Base-by-base conservation (phyloP, 345 rosid species). In the Melastoma malabathricum region DNA sequence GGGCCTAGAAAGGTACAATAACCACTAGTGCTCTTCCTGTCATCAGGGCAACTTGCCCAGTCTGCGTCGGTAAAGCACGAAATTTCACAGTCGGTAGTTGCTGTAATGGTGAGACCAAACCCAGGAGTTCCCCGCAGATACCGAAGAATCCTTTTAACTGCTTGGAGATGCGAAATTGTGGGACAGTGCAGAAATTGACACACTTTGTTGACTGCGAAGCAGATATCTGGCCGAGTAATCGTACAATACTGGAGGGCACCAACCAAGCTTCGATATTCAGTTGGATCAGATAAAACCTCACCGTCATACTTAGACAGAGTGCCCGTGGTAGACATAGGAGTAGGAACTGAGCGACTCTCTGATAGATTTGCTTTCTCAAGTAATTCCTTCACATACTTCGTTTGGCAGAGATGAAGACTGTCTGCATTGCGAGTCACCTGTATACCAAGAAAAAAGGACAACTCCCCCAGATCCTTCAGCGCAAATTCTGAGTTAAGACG, bases 241-340 rank as follows among this genome's bases (percentile, higher is more conserved):
- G 18, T 45, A 5, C 15, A 12, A 13, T 55, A 54, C 5, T 55
- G 58, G 6, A 55, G 50, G 12, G 18, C 41, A 15, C 58, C 49
- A 13, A 34, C 58, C 6, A 56, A 0, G 13, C 51, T 45, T 2
- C 44, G 17, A 27, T 22, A 56, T 0, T 22, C 14, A 14, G 41
- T 3, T 8, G 59, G 50, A 27, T 56, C 50, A 25, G 19, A 8
- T 2, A 56, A 15, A 1, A 5, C 23, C 13, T 44, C 4, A 1
- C 43, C 44, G 1, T 56, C 51, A 1, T 4, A 1, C 4, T 0
- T 1, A 15, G 50, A 22, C 8, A 29, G 14, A 14, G 4, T 5
- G 4, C 14, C 2, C 1, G n/a, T 18, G 2, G 18, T 7, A 1
- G 51, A 23, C 12, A 46, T 3, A 7, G 51, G 51, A 14, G 59